Evolutionary conservation across 257 asterid genomes (phyloP), one percentile per base, ranked within the genome.

Genomic region (Ajuga chamaepitys): DNA sequence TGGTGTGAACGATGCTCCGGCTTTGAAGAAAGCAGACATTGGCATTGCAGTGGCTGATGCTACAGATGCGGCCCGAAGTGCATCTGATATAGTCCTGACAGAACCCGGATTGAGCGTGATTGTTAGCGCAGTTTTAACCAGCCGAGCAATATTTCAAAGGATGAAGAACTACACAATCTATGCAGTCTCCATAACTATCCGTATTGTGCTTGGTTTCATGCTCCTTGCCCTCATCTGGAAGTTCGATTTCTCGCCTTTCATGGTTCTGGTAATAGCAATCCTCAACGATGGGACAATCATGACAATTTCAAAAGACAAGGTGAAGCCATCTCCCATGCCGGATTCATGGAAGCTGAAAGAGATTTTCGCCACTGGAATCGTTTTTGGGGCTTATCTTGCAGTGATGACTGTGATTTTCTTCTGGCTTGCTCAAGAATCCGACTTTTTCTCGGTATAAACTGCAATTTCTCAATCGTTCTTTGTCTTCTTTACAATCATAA

Each of bases 131-230:
- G 89, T 83, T 14, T 37, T 83, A 21, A 83, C 84, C 0, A 80
- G 86, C 76, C 42, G 89, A 7, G 89, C 89, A 55, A 83, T 83
- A 21, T 83, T 83, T 61, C 89, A 80, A 58, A 78, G 89, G 81
- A 83, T 83, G 89, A 83, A 83, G 70, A 83, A 83, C 75, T 83
- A 83, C 80, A 83, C 89, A 0, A 83, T 84, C 66, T 84, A 84
- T 32, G 90, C 90, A 0, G 87, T 84, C 47, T 84, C 90, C 45
- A 84, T 84, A 7, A 84, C 90, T 5, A 81, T 84, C 0, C 85
- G 90, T 21, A 77, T 84, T 0, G 91, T 84, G 35, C 80, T 84
- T 1, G 90, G 87, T 0, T 84, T 84, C 76, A 73, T 83, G 86
- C 85, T 83, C 34, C 72, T 83, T 10, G 81, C 89, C 0, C 81